Conservation (phyloP, 164 flowering plant genomes). For the Tetrastigma voinierianum region DNA sequence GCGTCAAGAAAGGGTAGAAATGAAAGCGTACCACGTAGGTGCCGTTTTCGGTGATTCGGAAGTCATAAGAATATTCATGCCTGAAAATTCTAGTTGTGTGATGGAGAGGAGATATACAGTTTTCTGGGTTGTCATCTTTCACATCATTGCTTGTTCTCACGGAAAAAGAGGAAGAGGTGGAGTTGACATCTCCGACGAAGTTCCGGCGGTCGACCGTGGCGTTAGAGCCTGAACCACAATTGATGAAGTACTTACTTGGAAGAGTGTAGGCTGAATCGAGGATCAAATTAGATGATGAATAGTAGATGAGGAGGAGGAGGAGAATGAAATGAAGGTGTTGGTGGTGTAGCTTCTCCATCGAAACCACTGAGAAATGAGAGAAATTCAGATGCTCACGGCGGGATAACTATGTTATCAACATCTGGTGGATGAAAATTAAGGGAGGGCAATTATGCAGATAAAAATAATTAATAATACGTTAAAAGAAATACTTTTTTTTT, state of each 20-base stretch:
- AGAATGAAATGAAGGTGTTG: background rate
- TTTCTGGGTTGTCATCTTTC: background rate
- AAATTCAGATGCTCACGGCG: too few relatives aligned
- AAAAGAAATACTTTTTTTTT: too few relatives aligned
- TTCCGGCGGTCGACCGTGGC: background rate
- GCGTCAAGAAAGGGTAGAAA: too few relatives aligned
- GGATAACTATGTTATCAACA: too few relatives aligned
- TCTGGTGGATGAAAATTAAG: too few relatives aligned
- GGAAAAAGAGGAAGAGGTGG: background rate
- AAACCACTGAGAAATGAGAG: too few relatives aligned
- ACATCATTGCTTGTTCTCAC: background rate
- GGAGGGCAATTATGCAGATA: too few relatives aligned
- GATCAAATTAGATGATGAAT: background rate
- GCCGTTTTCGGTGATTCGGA: too few relatives aligned
- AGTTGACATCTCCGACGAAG: slow-evolving; percentile 9
- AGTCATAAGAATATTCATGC: background rate
- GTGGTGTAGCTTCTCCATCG: slow-evolving; percentile 6
- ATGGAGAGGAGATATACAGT: background rate
- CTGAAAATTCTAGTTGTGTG: slow-evolving; percentile 8
- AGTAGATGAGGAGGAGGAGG: background rate
- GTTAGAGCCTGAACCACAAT: slow-evolving; percentile 12
- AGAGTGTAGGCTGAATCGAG: background rate
- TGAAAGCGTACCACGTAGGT: too few relatives aligned
- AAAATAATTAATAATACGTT: too few relatives aligned
- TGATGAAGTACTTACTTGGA: slow-evolving; percentile 12